A percentile compares a stretch with the other conserved stretches of the same genome.
These are phyloP conservation scores for Groenewaldozyma auringiensis DNA, from an alignment of 1,139 yeast species.

Conservation along the genomic window DNA sequence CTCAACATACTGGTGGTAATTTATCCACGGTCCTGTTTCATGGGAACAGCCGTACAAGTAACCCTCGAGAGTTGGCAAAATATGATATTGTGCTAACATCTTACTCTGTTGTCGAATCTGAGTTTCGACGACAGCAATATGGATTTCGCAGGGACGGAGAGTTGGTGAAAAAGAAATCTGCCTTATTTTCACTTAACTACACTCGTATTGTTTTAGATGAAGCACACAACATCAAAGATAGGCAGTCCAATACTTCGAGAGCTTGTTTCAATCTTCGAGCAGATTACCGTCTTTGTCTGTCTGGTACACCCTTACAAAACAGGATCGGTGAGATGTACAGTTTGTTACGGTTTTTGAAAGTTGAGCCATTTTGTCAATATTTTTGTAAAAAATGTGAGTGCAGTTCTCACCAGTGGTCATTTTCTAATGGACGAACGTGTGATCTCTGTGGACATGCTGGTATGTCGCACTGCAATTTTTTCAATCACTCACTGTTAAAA, in stretches of 20 bases:
- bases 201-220: constrained; percentile 91
- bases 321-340: constrained; percentile 95
- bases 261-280: constrained; percentile 74
- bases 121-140: constrained; percentile 68
- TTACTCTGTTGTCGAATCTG: constrained; percentile 84
- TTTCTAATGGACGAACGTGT: constrained; percentile 75
- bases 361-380: constrained; percentile 81
- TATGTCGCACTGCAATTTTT: constrained; percentile 90
- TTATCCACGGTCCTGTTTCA: constrained; percentile 68
- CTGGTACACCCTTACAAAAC: constrained; percentile 95
- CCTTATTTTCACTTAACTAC: constrained; percentile 66
- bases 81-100: constrained; percentile 86
- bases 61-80: constrained; percentile 47
- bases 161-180: constrained; percentile 64
- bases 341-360: constrained; percentile 69
- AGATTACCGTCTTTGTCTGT: constrained; percentile 75
- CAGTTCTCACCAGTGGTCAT: constrained; percentile 70
- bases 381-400: constrained; percentile 91
- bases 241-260: constrained; percentile 86
- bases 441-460: constrained; percentile 83
- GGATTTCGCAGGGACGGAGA: constrained; percentile 74
- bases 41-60: constrained; percentile 67
- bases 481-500: constrained; percentile 89
- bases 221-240: constrained; percentile 93
- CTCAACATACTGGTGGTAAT: constrained; percentile 65